Evolutionary conservation across 2,329 filamentous ascomycete species (phyloP).

Genomic region (Aureobasidium uvarum): DNA sequence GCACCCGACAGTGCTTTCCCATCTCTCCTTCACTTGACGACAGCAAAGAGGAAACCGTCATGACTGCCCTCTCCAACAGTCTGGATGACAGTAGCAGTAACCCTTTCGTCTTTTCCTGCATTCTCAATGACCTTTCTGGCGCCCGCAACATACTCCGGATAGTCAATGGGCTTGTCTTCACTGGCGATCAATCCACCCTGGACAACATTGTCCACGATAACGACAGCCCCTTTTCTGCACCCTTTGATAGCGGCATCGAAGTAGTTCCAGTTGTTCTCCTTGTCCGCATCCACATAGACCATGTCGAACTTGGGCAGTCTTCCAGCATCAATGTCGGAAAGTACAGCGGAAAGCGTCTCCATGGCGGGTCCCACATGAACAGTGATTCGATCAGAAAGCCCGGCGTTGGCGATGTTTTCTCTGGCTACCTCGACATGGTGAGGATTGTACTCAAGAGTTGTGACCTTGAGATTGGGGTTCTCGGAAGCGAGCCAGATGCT

Average conservation of each 20-base stretch:
- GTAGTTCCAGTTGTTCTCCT: conserved; percentile 51
- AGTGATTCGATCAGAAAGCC: conserved; percentile 46
- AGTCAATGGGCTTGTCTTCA: conserved; percentile 28
- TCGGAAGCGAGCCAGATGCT: conserved; percentile 53
- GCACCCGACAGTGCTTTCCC: not conserved
- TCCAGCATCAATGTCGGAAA: conserved; percentile 43
- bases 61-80: conserved; percentile 49
- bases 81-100: conserved; percentile 47
- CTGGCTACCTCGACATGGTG: conserved; percentile 50
- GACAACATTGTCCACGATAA: conserved; percentile 56
- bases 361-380: conserved; percentile 48
- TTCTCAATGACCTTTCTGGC: conserved; percentile 43
- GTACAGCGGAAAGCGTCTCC: conserved; percentile 45
- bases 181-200: conserved; percentile 41
- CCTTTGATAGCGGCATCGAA: conserved; percentile 46
- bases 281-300: conserved; percentile 56
- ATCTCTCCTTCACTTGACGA: not conserved
- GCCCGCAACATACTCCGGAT: conserved; percentile 34
- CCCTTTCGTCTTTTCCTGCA: conserved; percentile 43
- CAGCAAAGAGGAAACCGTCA: conserved; percentile 38
- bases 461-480: conserved; percentile 44
- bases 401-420: conserved; percentile 46
- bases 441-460: conserved; percentile 52
- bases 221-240: conserved; percentile 42
- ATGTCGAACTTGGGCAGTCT: conserved; percentile 49